Evolutionary conservation across 768 basidiomycete genomes (phyloP), one percentile per base, ranked within the genome.

Genomic region (Pleurotus eryngii): DNA sequence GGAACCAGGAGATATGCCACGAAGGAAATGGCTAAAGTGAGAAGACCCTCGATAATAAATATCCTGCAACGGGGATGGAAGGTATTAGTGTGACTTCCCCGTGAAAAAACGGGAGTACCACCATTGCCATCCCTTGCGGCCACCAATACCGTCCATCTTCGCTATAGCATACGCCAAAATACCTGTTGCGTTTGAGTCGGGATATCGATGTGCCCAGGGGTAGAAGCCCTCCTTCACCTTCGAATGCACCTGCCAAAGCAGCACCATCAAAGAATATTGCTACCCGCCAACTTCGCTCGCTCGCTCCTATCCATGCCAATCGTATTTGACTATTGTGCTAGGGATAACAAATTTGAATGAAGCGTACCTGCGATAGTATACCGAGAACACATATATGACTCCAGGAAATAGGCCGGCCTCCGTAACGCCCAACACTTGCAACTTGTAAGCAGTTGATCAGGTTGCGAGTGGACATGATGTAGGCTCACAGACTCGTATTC

Each of bases 351-450:
- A 7, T 38, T 18, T 47, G 4, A n/a, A 37, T 30, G 20, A 8
- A 26, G 53, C 62, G 48, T 59, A 75, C 73, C 81, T 68, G 39
- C 75, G 69, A 65, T 85, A 86, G 63, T 82, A 86, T 6, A 84
- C 77, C 5, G 82, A 83, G 62, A 86, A 83, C 3, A 83, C 63
- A 62, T 79, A 85, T 24, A 84, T 74, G 3, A 80, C 76, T n/a
- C 82, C 82, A 6, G 81, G 81, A 63, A 83, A 82, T 26, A 82
- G 57, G 35, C 84, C 84, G n/a, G 83, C 83, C 71, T 85, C 83
- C 0, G 83, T 76, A 8, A 71, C 71, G 15, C 84, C 84, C 2
- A 86, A 74, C 35, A 83, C 82, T 84, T 38, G 4, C 50, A n/a
- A 42, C 11, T 35, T 11, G 30, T 35, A 35, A 35, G 30, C 30